Percentiles rank a stretch among this genome's conserved stretches.
Conservation (phyloP, 1,284 basidiomycete species). For the Boletellus deceptivus region DNA sequence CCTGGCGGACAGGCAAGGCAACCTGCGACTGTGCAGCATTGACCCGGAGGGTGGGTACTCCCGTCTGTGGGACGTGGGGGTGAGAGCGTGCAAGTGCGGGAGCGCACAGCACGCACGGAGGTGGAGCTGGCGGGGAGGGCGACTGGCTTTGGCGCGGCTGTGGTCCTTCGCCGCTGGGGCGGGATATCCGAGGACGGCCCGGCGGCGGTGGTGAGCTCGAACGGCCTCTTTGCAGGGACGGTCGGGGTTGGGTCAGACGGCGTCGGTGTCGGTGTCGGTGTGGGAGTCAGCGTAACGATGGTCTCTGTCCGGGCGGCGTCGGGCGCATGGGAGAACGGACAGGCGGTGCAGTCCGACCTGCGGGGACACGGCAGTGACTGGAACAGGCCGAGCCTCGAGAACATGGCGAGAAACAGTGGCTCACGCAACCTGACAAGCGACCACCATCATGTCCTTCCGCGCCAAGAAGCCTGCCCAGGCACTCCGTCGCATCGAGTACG, state of each 20-base stretch:
- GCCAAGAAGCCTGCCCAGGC: not conserved
- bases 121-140: constrained; percentile 42
- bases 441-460: not conserved
- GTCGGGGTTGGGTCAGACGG: constrained; percentile 19
- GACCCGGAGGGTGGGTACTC: constrained; percentile 63
- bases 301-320: constrained; percentile 38
- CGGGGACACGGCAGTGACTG: constrained; percentile 63
- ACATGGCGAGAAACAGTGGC: constrained; percentile 46
- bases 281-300: constrained; percentile 34
- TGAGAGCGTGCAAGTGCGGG: not conserved
- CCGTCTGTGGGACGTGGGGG: constrained; percentile 39
- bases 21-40: constrained; percentile 65
- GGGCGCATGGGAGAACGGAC: constrained; percentile 62
- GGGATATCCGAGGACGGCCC: constrained; percentile 45
- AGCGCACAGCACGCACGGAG: constrained; percentile 32
- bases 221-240: constrained; percentile 33
- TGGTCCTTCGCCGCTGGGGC: constrained; percentile 56
- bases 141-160: constrained; percentile 38
- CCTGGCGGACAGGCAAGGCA: constrained; percentile 69
- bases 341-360: constrained; percentile 44
- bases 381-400: constrained; percentile 62
- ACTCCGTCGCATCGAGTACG: not conserved
- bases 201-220: constrained; percentile 19
- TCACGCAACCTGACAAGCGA: not conserved
- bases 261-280: not conserved